Evolutionary conservation across 148 eudicot species (phyloP).

Genomic region (Vaccinium corymbosum): DNA sequence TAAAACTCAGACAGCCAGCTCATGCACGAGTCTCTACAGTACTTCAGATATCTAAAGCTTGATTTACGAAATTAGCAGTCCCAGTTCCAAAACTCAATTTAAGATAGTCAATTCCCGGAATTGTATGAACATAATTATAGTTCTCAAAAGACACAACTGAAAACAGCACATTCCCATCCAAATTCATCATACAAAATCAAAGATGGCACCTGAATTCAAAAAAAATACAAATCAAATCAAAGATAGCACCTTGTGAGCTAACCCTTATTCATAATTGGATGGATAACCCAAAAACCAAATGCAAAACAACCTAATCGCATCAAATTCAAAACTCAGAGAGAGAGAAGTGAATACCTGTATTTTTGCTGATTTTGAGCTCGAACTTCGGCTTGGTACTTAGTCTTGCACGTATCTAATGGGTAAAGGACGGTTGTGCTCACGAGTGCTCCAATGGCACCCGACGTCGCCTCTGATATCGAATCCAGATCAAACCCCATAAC

Average conservation of each 20-base stretch:
- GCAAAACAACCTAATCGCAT: not conserved
- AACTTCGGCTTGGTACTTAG: constrained; percentile 88
- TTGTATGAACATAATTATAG: not conserved
- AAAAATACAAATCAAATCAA: too few relatives aligned
- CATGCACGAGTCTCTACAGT: too few relatives aligned
- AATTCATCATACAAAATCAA: not conserved
- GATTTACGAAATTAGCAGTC: not conserved
- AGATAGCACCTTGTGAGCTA: too few relatives aligned
- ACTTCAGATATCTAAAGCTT: not conserved
- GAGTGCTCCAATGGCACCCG: constrained; percentile 88
- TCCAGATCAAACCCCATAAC: constrained; percentile 72
- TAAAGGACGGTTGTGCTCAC: constrained; percentile 82
- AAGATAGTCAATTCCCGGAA: not conserved
- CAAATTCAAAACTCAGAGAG: not conserved
- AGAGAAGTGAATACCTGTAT: constrained; percentile 51
- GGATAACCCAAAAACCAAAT: not conserved
- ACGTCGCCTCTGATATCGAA: constrained; percentile 77
- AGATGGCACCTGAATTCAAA: too few relatives aligned
- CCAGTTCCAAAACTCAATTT: not conserved
- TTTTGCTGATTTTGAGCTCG: constrained; percentile 47
- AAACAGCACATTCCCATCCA: constrained; percentile 6
- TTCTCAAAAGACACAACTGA: not conserved
- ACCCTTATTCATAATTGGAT: not conserved
- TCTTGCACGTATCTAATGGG: constrained; percentile 91
- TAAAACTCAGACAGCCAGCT: not conserved